Base-by-base conservation (phyloP, 495 filamentous ascomycete genomes). In the Neurospora sp. region DNA sequence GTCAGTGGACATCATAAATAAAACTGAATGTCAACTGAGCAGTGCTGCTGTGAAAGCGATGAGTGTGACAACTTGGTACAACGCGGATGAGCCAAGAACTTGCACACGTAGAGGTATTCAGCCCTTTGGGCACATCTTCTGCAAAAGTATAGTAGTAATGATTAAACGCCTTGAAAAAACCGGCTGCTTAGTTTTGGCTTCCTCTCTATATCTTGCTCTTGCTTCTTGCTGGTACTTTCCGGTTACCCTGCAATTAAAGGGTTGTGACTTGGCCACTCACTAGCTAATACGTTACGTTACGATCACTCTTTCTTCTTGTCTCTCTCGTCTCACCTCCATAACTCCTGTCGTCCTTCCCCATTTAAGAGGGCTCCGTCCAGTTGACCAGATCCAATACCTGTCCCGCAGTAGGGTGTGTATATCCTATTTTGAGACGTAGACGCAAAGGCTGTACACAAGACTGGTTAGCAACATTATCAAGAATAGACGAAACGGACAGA, bases 351-450 rank as follows among this genome's bases (percentile, higher is more conserved):
- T n/a, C n/a, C n/a, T n/a, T n/a, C n/a, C n/a, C n/a, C n/a, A n/a
- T n/a, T n/a, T n/a, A 46, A 20, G 42, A 27, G 27, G 94, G 93
- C 81, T 99, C 96, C 70, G 90, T 88, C 96, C 96, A 99, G 85
- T 98, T 94, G 73, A 98, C 94, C 82, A 97, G 93, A 77, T 99
- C 96, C 77, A 90, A 92, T 9, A 96, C 88, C 70, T 90, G 84
- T 37, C 88, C 87, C n/a, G 84, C 86, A 37, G 89, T 87, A 71
- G 91, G 90, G 76, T 89, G 91, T 44, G 87, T 85, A 82, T 92
- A 98, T 70, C 89, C 89, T 77, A 99, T 87, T 84, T 92, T 94
- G 75, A 99, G 86, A 80, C 96, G 88, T 75, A 99, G 83, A 41
- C 94, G 90, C 72, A 99, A 85, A 73, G 80, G 81, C 85, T 85